Base-by-base conservation (phyloP, 192 early-diverging fungal species). In the Coemansia sp. region DNA sequence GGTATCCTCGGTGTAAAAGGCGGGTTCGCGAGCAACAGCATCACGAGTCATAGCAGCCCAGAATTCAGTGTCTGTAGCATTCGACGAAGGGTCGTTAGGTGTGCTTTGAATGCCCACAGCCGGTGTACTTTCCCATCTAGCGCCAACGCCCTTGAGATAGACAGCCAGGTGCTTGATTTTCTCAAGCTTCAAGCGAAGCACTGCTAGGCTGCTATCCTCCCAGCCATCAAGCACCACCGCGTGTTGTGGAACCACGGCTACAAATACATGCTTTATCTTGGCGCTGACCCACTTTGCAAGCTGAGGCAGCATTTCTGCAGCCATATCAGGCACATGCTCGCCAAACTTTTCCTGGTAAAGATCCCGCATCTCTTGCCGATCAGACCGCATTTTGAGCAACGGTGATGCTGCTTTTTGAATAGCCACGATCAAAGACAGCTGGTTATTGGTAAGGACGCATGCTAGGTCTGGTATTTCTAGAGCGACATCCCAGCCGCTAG, bases 401-500 rank as follows among this genome's bases (percentile, higher is more conserved):
- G 74, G 74, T 11, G 52, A 60, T 12, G 55, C 67, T 16, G 68
- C 30, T 18, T 38, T 60, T 1, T 56, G 62, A 3, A 76, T 62
- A 18, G 60, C 64, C 17, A 67, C 12, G 7, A 82, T 57, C 7
- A 48, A 32, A 4, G 66, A 31, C 52, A 82, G 60, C 68, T 82
- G 79, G 18, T 56, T 62, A 22, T 61, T 67, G 6, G 79, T 82
- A 33, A 76, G 14, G 0, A 82, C 67, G 10, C 73, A 63, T n/a
- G 68, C 79, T 0, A 76, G n/a, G 36, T 82, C 74, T 36, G 64
- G 61, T 4, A 75, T 49, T 3, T 63, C 71, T 18, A 77, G 8
- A 12, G 68, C 63, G 6, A 78, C 68, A 22, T 83, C 80, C 80
- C 80, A 83, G 0, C 80, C 80, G 61, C 76, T 77, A 7, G 80